These are phyloP conservation scores for Penicillium palitans DNA, from an alignment of 2,329 filamentous ascomycete genomes.

Conservation along the genomic window DNA sequence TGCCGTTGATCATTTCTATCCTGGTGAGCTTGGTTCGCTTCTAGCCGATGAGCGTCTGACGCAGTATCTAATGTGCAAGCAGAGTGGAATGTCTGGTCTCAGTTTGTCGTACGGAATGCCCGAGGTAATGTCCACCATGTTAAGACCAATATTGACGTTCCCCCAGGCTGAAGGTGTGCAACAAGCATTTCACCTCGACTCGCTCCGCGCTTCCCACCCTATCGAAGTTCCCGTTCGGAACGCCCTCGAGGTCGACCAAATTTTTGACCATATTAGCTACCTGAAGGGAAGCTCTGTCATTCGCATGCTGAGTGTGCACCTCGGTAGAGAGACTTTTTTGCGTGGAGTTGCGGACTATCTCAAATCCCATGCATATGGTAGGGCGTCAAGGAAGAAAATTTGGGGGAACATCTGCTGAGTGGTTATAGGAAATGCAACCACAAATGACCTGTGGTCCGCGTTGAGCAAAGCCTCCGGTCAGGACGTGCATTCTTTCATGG, in stretches of 20 bases:
- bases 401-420: constrained; percentile 5
- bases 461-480: constrained; percentile 83
- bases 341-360: constrained; percentile 88
- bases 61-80: constrained; percentile 22
- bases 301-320: constrained; percentile 89
- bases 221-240: constrained; percentile 95
- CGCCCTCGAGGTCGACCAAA: constrained; percentile 94
- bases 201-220: constrained; percentile 86
- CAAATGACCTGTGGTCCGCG: constrained; percentile 85
- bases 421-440: constrained; percentile 70
- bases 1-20: constrained; percentile 85
- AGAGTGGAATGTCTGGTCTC: constrained; percentile 97
- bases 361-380: constrained; percentile 80
- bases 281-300: constrained; percentile 95
- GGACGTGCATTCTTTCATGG: constrained; percentile 85
- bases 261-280: constrained; percentile 96
- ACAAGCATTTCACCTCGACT: constrained; percentile 84
- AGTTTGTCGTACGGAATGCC: constrained; percentile 74
- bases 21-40: constrained; percentile 49
- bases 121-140: constrained; percentile 51
- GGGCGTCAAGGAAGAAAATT: constrained; percentile 6
- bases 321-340: constrained; percentile 85
- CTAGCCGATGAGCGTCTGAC: neutral
- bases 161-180: constrained; percentile 82
- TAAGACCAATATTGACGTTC: constrained; percentile 40